Base-by-base conservation (phyloP, 208 protist genomes). In the Leishmania aethiopica region DNA sequence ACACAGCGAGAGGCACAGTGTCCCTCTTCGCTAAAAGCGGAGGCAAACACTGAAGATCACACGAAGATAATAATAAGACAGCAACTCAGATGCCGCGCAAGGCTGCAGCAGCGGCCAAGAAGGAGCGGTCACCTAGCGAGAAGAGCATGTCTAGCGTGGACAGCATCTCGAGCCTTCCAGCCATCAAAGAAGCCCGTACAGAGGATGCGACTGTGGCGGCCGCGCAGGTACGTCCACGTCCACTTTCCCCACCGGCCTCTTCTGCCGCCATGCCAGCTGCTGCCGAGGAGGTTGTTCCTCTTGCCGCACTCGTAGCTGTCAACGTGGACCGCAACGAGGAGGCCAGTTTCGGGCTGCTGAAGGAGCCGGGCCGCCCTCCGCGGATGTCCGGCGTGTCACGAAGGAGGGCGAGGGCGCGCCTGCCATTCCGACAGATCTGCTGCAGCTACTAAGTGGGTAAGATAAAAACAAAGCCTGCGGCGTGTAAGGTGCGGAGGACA, bases 401-500 rank as follows among this genome's bases (percentile, higher is more conserved):
- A 88, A 90, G 80, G 91, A 94, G 15, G 92, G 92, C 59, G 89
- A 89, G 42, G 82, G 82, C 7, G 86, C 90, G 1, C 94, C 94
- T 8, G 85, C 92, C 0, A 90, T 97, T 80, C 93, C 93, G 13
- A 94, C 88, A 19, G 86, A 93, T 55, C 87, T 97, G 45, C 89
- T 97, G 86, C 84, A 96, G 80, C 84, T 97, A 17, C 85, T 97
- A 28, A 95, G 86, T 60, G 89, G 82, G 19, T 94, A 75, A 80
- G 37, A 45, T 37, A 13, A 71, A 40, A 6, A 28, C 53, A 49
- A 59, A 81, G 42, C 25, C 11, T 45, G 73, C 22, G 25, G 22
- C 1, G 11, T 19, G 45, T 51, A 37, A 51, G 70, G 47, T 11
- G 35, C 19, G 7, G 40, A 72, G 42, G 40, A 15, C 10, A 53